phyloP scores from a whole-genome alignment of 1,284 basidiomycete species.

The Laetiporus sulphureus region DNA sequence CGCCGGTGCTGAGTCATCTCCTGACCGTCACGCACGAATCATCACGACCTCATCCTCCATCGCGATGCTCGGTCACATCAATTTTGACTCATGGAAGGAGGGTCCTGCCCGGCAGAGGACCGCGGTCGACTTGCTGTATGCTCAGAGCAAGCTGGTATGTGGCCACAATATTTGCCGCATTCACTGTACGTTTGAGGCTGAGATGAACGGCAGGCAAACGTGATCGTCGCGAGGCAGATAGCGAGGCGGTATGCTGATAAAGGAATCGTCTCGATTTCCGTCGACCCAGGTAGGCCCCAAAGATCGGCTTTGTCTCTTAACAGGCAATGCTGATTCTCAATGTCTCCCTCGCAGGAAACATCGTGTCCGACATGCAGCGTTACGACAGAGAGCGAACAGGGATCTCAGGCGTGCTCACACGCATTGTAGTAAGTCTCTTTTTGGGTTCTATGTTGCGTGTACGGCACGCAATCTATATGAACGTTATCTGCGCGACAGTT shows the following conservation, averaged over 20 bases:
- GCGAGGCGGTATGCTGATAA: conserved; percentile 40
- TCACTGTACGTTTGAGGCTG: neutral
- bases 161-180: no score
- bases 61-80: conserved; percentile 11
- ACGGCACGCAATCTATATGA: no score
- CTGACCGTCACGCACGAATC: conserved; percentile 19
- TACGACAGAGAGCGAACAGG: conserved; percentile 8
- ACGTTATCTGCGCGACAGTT: no score
- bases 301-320: neutral
- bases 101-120: conserved; percentile 11
- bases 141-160: conserved; percentile 31
- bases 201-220: conserved; percentile 31
- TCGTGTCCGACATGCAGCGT: conserved; percentile 6
- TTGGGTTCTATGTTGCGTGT: no score
- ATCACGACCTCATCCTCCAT: conserved; percentile 22
- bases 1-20: conserved; percentile 15
- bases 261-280: conserved; percentile 41
- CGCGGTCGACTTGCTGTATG: conserved; percentile 12
- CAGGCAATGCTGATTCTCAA: neutral
- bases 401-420: neutral
- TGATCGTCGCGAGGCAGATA: conserved; percentile 41
- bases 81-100: conserved; percentile 14
- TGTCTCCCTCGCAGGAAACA: conserved; percentile 9
- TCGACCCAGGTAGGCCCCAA: conserved; percentile 39
- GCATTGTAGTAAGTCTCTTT: neutral